Conservation (phyloP, 768 basidiomycete species). For the Psilocybe subaeruginosa region DNA sequence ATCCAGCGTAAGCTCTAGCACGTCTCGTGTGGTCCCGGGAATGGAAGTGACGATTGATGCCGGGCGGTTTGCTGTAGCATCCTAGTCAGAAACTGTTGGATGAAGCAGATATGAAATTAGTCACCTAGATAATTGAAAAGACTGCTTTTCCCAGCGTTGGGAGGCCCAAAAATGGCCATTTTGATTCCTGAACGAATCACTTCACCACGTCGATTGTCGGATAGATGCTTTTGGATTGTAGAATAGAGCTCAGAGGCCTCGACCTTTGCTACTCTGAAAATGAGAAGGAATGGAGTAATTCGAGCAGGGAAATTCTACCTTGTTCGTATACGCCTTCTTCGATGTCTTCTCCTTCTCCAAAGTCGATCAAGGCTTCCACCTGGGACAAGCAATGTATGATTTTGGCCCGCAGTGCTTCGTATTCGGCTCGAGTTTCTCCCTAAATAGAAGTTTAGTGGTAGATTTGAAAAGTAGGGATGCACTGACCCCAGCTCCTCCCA, state of each 20-base stretch:
- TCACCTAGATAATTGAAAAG: conserved; percentile 82
- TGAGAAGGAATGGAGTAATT: neutral
- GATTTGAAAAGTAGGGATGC: conserved; percentile 1
- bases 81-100: neutral
- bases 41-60: conserved; percentile 89
- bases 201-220: conserved; percentile 79
- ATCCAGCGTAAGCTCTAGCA: conserved; percentile 84
- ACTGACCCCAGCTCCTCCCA: conserved; percentile 69
- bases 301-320: conserved; percentile 43
- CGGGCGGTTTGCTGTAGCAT: conserved; percentile 70
- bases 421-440: conserved; percentile 65
- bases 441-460: conserved; percentile 29
- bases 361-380: conserved; percentile 90
- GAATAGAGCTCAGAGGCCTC: conserved; percentile 52
- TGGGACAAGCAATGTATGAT: conserved; percentile 77
- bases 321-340: conserved; percentile 79
- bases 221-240: conserved; percentile 58
- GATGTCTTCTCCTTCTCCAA: conserved; percentile 89
- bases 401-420: conserved; percentile 63
- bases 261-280: conserved; percentile 39
- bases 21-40: conserved; percentile 89
- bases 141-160: conserved; percentile 94
- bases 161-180: conserved; percentile 88
- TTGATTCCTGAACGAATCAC: conserved; percentile 82
- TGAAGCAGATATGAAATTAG: conserved; percentile 17